These are phyloP conservation scores for Hypoxylon sp. DNA, from an alignment of 2,329 filamentous ascomycete genomes.

Conservation along the genomic window DNA sequence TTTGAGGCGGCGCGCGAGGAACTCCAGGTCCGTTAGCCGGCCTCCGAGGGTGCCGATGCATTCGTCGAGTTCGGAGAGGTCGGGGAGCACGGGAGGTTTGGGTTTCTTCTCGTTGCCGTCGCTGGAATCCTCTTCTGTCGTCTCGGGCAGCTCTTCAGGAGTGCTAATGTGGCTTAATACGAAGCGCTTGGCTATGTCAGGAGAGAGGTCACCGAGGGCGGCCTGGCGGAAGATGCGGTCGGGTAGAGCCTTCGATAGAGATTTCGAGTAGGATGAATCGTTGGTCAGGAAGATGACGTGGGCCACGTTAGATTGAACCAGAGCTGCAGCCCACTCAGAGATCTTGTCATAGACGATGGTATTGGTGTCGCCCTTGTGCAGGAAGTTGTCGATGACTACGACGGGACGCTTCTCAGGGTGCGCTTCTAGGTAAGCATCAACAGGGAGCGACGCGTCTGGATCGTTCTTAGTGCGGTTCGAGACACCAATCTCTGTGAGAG, in stretches of 20 bases:
- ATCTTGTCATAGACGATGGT: slow-evolving; percentile 82
- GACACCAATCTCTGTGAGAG: slow-evolving; percentile 83
- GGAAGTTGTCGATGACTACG: slow-evolving; percentile 91
- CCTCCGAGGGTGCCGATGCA: slow-evolving; percentile 89
- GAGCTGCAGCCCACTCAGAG: slow-evolving; percentile 88
- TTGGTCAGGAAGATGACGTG: slow-evolving; percentile 96
- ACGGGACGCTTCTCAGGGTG: slow-evolving; percentile 88
- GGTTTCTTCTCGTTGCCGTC: slow-evolving; percentile 50
- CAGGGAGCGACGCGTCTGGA: slow-evolving; percentile 78
- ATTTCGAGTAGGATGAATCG: slow-evolving; percentile 90
- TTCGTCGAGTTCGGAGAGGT: slow-evolving; percentile 81
- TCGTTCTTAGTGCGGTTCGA: slow-evolving; percentile 78
- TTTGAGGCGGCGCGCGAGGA: slow-evolving; percentile 90
- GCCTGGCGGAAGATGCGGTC: slow-evolving; percentile 92
- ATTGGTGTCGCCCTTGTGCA: slow-evolving; percentile 81
- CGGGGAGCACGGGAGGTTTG: slow-evolving; percentile 46
- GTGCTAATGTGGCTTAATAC: slow-evolving; percentile 84
- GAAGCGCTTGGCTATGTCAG: slow-evolving; percentile 88
- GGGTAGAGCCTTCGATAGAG: slow-evolving; percentile 86
- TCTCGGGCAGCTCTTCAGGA: slow-evolving; percentile 55
- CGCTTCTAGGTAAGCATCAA: slow-evolving; percentile 90
- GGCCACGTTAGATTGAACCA: slow-evolving; percentile 89
- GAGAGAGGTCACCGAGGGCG: slow-evolving; percentile 86
- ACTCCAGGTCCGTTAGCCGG: slow-evolving; percentile 94
- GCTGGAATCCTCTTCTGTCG: slow-evolving; percentile 49